These are phyloP conservation scores for Lactarius indigo DNA, from an alignment of 768 basidiomycete genomes.

Conservation along the genomic window DNA sequence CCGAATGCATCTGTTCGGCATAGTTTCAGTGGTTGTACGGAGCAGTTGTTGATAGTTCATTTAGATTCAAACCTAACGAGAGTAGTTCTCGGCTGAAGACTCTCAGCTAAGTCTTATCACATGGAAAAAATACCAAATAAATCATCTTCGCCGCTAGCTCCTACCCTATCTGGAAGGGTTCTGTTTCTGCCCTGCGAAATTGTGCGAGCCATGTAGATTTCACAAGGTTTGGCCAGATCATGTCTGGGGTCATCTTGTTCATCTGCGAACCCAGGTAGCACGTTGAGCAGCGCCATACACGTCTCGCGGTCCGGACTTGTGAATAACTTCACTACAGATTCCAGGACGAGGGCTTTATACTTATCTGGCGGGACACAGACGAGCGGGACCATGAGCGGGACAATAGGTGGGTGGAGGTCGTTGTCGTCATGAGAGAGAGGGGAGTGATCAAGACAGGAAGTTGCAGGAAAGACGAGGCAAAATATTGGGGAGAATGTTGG, in stretches of 20 bases:
- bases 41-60: background rate
- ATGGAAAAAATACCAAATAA: slow-evolving; percentile 27
- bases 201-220: slow-evolving; percentile 28
- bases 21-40: background rate
- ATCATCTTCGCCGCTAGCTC: slow-evolving; percentile 81
- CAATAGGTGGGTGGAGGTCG: slow-evolving; percentile 68
- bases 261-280: slow-evolving; percentile 77
- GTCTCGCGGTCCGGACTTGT: slow-evolving; percentile 89
- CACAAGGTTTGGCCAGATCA: slow-evolving; percentile 93
- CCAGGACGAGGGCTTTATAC: slow-evolving; percentile 63
- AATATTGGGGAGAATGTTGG: slow-evolving; percentile 85
- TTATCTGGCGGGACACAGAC: slow-evolving; percentile 70
- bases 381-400: slow-evolving; percentile 82
- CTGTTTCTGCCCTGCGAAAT: slow-evolving; percentile 75
- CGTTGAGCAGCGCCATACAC: slow-evolving; percentile 90
- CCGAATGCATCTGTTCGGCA: background rate
- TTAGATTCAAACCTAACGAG: slow-evolving; percentile 22
- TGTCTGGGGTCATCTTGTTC: slow-evolving; percentile 80
- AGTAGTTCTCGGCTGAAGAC: slow-evolving; percentile 53
- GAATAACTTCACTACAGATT: slow-evolving; percentile 79
- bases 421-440: slow-evolving; percentile 73
- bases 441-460: slow-evolving; percentile 56
- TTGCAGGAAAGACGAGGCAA: slow-evolving; percentile 86
- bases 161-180: slow-evolving; percentile 83
- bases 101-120: background rate